Base-by-base conservation (phyloP, 306 rosid species). In the Ziziphus jujuba region DNA sequence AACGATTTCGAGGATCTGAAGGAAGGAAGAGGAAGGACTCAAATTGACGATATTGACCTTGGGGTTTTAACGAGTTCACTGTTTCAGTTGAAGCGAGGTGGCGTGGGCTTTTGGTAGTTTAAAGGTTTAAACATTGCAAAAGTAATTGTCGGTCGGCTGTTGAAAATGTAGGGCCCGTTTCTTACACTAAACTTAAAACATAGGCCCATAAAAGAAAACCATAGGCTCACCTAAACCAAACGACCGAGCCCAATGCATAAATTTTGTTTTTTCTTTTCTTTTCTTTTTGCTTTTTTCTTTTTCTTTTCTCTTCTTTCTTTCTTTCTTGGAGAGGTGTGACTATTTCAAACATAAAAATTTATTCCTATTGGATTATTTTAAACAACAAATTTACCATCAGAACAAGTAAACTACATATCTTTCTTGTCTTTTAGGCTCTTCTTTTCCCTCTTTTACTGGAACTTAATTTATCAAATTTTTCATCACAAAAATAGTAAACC, bases 21-120 rank as follows among this genome's bases (percentile, higher is more conserved):
- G 53, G 16, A 33, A 9, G 16, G 50, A 50, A 23, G 16, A 22
- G 17, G 33, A 20, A 22, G 22, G 7, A 2, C 2, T 1, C 12
- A 67, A 66, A 53, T 45, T 79, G 80, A 67, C 82, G 7, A 20
- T 10, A 59, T 11, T 45, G 59, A 10, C 82, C 80, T 61, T 57
- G 7, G 3, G 19, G 19, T 52, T 31, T 38, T 47, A 9, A 49
- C 21, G 19, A 49, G 7, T 49, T 9, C 9, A 49, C 21, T 21
- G 54, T 15, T 2, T 49, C 16, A 5, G 33, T 28, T 1, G 33
- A 28, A 28, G 54, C 7, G 11, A 67, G 6, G 44, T 3, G 7
- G 9, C 2, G 5, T n/a, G 22, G 51, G n/a, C 17, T 52, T 17
- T n/a, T 22, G 61, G 10, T 9, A 16, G 5, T n/a, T 19, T 44